phyloP scores from a whole-genome alignment of 306 rosid genomes.

The Cucurbita maxima region DNA sequence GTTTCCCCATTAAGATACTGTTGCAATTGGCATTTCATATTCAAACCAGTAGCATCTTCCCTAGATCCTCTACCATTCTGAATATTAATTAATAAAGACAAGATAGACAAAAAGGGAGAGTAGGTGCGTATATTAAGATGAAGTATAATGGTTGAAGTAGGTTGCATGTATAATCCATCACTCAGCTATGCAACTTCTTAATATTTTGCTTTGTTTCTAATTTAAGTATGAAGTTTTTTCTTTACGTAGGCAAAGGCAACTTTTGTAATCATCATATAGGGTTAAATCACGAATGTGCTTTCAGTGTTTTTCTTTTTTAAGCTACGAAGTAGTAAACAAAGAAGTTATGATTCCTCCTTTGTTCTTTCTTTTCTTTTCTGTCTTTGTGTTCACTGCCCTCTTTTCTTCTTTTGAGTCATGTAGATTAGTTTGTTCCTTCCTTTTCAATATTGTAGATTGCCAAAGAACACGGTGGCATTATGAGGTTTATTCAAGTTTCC shows the following conservation, averaged over 20 bases:
- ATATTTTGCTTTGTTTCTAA: neutral
- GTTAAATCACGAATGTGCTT: neutral
- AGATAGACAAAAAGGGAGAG: neutral
- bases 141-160: neutral
- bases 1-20: neutral
- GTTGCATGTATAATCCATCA: neutral
- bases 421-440: neutral
- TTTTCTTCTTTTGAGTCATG: neutral
- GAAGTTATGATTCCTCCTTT: neutral
- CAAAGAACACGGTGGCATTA: slow-evolving; percentile 94
- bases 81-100: neutral
- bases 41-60: neutral
- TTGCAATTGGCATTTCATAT: neutral
- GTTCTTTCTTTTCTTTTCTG: too few relatives aligned
- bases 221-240: neutral
- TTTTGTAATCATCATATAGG: neutral
- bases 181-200: neutral
- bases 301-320: neutral
- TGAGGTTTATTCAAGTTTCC: slow-evolving; percentile 88
- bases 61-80: neutral
- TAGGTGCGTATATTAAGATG: neutral
- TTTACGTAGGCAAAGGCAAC: neutral
- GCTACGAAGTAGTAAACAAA: neutral
- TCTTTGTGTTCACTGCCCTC: neutral
- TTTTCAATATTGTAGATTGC: slow-evolving; percentile 51